phyloP scores from a whole-genome alignment of 257 asterid genomes.

The Solanum acaule region DNA sequence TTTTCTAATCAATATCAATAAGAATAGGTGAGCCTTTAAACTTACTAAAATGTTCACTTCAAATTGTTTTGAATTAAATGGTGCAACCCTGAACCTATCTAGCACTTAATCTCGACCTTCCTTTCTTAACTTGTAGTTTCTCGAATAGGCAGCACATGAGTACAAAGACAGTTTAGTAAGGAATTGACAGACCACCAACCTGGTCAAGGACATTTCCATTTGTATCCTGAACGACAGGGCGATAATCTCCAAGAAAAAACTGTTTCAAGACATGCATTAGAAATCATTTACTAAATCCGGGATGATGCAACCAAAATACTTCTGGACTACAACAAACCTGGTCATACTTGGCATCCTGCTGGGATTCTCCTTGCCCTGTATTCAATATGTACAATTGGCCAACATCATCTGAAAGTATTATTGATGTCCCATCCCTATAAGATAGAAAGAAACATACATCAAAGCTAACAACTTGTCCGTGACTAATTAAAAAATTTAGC shows the following conservation, averaged over 20 bases:
- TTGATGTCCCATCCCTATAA: slow-evolving; percentile 94
- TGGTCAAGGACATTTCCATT: slow-evolving; percentile 95
- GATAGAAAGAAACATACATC: neutral
- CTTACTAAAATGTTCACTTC: neutral
- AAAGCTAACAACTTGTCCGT: slow-evolving; percentile 5
- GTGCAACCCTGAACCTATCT: neutral
- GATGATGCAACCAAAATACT: neutral
- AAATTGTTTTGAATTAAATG: neutral
- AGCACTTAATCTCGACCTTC: neutral
- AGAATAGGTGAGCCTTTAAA: neutral
- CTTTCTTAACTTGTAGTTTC: neutral
- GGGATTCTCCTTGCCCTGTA: slow-evolving; percentile 97
- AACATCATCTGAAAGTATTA: slow-evolving; percentile 91
- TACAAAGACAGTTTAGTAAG: neutral
- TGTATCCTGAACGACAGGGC: slow-evolving; percentile 89
- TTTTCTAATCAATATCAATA: neutral
- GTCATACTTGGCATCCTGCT: slow-evolving; percentile 83
- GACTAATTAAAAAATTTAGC: slow-evolving; percentile 1
- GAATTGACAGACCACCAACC: slow-evolving; percentile 29
- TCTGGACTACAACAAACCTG: slow-evolving; percentile 43
- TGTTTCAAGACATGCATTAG: slow-evolving; percentile 19
- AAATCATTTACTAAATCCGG: neutral
- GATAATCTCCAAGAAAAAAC: slow-evolving; percentile 95
- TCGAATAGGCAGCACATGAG: neutral
- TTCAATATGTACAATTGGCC: slow-evolving; percentile 81